Evolutionary conservation across 2,329 filamentous ascomycete species (phyloP), one percentile per base, ranked within the genome.

Genomic region (Aspergillus neoniger): DNA sequence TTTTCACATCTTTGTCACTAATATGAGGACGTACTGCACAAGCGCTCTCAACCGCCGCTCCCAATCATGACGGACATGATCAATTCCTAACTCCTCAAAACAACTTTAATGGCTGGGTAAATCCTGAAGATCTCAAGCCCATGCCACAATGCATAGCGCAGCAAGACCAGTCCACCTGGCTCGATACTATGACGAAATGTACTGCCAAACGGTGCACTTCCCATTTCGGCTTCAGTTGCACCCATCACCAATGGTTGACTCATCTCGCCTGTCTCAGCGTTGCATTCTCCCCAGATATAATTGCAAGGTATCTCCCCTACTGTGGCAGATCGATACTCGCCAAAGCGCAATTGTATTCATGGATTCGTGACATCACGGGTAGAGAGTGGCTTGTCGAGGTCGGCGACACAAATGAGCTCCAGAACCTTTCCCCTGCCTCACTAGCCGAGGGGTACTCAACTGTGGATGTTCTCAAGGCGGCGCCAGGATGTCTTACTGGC

Each of bases 111-210:
- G 58, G 58, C 52, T 56, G 58, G 58, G 44, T 52, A 8, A 60
- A 60, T 17, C 51, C 58, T 2, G 58, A 60, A 25, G 52, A 56
- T 56, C 21, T 60, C 23, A 6, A 5, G 25, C 14, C 58, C 14
- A 60, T 60, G 44, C 58, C 51, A 17, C 51, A 60, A 19, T 60
- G 51, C 44, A 52, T 60, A 17, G 58, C 52, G 17, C 58, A 60
- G 58, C 51, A 60, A 56, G 52, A 60, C 30, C 58, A 52, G 44
- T 32, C 52, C 4, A 17, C 23, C 52, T 60, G 51, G 58, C 21
- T 60, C 8, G 17, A 30, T 2, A 7, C 36, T 4, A 51, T 60
- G 51, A 60, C 58, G 0, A 25, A 44, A 39, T 60, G 51, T 36
- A 60, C 51, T 7, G 23, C 6, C 14, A 52, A 60, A 39, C 32